Evolutionary conservation across 495 filamentous ascomycete species (phyloP), one percentile per base, ranked within the genome.

Genomic region (Aspergillus homomorphus): DNA sequence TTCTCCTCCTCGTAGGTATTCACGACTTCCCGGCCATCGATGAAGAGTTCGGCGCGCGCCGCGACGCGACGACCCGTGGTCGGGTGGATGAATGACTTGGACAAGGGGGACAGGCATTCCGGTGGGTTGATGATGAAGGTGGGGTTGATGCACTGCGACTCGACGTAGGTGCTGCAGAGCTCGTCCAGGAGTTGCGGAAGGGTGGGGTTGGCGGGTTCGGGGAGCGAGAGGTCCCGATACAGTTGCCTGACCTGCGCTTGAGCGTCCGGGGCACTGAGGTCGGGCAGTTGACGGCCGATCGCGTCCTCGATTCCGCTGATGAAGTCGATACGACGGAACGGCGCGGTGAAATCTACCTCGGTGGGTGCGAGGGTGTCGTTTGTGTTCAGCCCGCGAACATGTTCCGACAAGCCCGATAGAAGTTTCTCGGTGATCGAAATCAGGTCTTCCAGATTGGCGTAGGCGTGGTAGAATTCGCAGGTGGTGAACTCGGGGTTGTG

Each of bases 1-100:
- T 98, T 98, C 73, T 98, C 94, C 74, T 98, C 94, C 73, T 98
- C 94, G 76, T 98, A 98, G 66, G 89, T 90, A 70, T 98, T 98
- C 9, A 93, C 89, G 30, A 96, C 74, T 66, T 98, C 94, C 46
- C 80, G 79, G 15, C 87, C 85, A 43, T 81, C 68, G 65, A 96
- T 82, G 74, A 97, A 98, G 41, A 98, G 84, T 69, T 98, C 94
- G 2, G 87, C 89, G 43, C 94, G 87, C 3, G 90, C 89, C 3
- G 91, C 86, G 16, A 91, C 83, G 44, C 66, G 71, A 61, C 96
- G 91, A n/a, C 78, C 72, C 0, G 83, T 89, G 1, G 65, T 66
- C 1, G 83, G 80, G 56, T 81, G 73, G 21, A 61, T 56, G 75
- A 91, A 95, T 24, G 88, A 90, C 74, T 98, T 98, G 15, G 93